A percentile compares a stretch with the other conserved stretches of the same genome.
phyloP scores from a whole-genome alignment of 768 basidiomycete species.

The Mycena rosella region DNA sequence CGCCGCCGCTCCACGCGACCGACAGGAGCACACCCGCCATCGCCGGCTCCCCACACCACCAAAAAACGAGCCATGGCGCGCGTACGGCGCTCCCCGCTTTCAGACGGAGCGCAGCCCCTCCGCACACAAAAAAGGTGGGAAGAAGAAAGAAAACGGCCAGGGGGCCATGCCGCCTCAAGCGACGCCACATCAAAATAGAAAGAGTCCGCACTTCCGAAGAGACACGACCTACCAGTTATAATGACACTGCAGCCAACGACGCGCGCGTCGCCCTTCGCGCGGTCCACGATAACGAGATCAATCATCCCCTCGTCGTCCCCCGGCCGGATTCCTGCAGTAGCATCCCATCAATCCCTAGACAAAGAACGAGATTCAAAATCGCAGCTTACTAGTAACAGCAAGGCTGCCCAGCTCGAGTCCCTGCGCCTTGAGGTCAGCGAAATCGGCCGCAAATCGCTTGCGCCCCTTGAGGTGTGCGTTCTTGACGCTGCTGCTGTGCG shows the following conservation, averaged over 20 bases:
- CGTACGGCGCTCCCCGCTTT: no score
- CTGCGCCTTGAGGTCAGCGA: constrained; percentile 57
- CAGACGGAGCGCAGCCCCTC: no score
- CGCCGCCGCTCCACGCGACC: no score
- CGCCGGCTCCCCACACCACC: no score
- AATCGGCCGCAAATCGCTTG: constrained; percentile 68
- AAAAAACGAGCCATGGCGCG: no score
- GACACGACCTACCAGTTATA: constrained; percentile 9
- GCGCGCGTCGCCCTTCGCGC: constrained; percentile 40
- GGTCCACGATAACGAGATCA: constrained; percentile 59
- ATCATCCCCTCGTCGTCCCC: constrained; percentile 79
- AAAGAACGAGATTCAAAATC: neutral
- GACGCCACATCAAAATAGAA: no score
- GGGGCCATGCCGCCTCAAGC: no score
- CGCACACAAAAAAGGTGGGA: no score
- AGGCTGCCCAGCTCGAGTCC: constrained; percentile 55
- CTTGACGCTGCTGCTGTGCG: constrained; percentile 38
- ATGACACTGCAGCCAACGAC: constrained; percentile 28
- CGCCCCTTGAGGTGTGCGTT: constrained; percentile 67
- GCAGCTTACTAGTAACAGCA: constrained; percentile 55
- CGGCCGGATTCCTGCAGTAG: constrained; percentile 56
- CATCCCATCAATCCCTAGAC: neutral
- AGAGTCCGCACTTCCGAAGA: no score
- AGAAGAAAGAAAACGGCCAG: no score
- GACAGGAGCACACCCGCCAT: no score